Evolutionary conservation across 352 stramenopile species (phyloP).

Genomic region (Globisporangium radiosum): DNA sequence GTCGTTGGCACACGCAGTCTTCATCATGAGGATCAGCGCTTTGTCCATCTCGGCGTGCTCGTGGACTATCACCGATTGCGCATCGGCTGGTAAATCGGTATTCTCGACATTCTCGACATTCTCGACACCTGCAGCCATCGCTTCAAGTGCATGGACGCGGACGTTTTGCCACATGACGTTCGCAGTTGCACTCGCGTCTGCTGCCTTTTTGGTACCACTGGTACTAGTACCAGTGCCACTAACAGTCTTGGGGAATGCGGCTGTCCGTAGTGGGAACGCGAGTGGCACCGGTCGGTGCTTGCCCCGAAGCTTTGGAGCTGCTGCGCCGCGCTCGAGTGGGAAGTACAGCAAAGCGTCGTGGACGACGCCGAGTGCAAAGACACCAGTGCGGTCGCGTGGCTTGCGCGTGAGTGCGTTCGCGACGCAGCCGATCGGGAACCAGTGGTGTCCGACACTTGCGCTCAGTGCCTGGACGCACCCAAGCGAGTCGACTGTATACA

Average conservation of each 20-base stretch:
- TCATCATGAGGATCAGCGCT: slow-evolving; percentile 79
- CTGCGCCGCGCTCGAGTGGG: slow-evolving; percentile 39
- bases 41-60: slow-evolving; percentile 84
- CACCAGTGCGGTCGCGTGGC: slow-evolving; percentile 36
- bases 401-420: slow-evolving; percentile 57
- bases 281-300: slow-evolving; percentile 72
- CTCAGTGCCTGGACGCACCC: slow-evolving; percentile 58
- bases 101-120: too few relatives aligned
- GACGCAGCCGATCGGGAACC: slow-evolving; percentile 68
- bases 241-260: slow-evolving; percentile 46
- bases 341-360: slow-evolving; percentile 76
- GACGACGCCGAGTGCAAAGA: slow-evolving; percentile 68
- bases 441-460: slow-evolving; percentile 46
- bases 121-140: slow-evolving; percentile 10
- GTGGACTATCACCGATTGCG: slow-evolving; percentile 21
- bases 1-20: slow-evolving; percentile 62
- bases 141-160: slow-evolving; percentile 35
- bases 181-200: slow-evolving; percentile 18
- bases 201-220: background rate
- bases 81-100: too few relatives aligned
- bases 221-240: slow-evolving; percentile 5
- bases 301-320: slow-evolving; percentile 42
- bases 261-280: slow-evolving; percentile 48
- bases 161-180: slow-evolving; percentile 72
- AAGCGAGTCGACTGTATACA: slow-evolving; percentile 69